Evolutionary conservation across 371 early-diverging fungal genomes (phyloP).

Genomic region (Apophysomyces elegans): DNA sequence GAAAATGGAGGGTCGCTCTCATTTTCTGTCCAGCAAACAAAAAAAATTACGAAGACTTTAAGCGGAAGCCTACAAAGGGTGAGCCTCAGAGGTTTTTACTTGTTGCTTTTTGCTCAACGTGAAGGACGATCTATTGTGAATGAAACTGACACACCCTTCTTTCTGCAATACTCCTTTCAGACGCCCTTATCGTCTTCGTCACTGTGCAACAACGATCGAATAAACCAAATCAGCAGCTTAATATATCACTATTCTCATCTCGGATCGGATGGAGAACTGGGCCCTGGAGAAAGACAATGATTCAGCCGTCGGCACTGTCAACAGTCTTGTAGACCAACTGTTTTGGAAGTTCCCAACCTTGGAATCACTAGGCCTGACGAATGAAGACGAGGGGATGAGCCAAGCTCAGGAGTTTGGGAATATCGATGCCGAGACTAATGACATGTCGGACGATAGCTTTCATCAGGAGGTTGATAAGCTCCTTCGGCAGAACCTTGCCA

Average conservation of each 20-base stretch:
- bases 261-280: conserved; percentile 25
- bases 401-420: conserved; percentile 33
- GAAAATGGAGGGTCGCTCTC: too few species aligned
- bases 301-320: conserved; percentile 21
- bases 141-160: conserved; percentile 12
- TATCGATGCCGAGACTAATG: conserved; percentile 16
- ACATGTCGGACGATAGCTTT: conserved; percentile 31
- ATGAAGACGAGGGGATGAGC: conserved; percentile 27
- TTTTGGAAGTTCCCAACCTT: conserved; percentile 22
- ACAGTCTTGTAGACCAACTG: conserved; percentile 21
- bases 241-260: conserved; percentile 4
- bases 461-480: conserved; percentile 36
- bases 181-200: conserved; percentile 12
- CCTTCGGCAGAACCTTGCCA: conserved; percentile 37
- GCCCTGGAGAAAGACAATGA: conserved; percentile 23
- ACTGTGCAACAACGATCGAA: conserved; percentile 9
- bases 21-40: conserved; percentile 5
- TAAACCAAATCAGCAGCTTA: conserved; percentile 2
- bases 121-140: conserved; percentile 10
- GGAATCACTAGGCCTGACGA: conserved; percentile 20
- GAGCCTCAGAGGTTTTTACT: neutral
- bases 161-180: conserved; percentile 11
- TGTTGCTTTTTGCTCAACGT: conserved; percentile 1
- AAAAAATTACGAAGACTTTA: conserved; percentile 10
- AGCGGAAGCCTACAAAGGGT: conserved; percentile 12